phyloP scores from a whole-genome alignment of 208 protist genomes.

The Phytomonas francai region DNA sequence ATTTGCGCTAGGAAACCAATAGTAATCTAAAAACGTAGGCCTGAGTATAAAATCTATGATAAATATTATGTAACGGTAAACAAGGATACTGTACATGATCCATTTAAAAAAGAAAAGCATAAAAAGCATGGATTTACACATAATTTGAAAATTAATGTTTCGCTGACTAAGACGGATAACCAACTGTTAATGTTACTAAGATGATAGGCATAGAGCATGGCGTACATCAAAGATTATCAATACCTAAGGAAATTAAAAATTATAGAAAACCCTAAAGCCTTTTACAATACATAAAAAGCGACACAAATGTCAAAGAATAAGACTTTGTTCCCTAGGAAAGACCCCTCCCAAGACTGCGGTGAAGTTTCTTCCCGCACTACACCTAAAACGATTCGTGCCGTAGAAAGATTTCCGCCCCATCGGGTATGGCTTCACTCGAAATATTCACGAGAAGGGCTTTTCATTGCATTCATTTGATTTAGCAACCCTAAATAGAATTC shows the following conservation, averaged over 20 bases:
- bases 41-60: not conserved
- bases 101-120: not conserved
- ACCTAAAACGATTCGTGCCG: not conserved
- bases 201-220: not conserved
- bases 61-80: not conserved
- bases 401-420: not conserved
- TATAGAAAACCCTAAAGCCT: not conserved
- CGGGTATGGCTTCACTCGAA: not conserved
- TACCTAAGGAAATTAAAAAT: not conserved
- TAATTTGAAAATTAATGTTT: not conserved
- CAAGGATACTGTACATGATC: not conserved
- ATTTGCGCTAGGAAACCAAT: constrained; percentile 16
- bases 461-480: too few species aligned
- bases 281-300: not conserved
- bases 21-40: not conserved
- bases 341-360: not conserved
- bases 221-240: not conserved
- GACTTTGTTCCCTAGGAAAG: not conserved
- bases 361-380: not conserved
- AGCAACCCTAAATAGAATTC: too few species aligned
- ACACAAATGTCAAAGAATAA: not conserved
- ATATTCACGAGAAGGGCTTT: not conserved
- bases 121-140: not conserved
- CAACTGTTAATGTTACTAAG: not conserved
- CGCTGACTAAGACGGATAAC: not conserved